Evolutionary conservation across 176 grass and related monocot species (phyloP), one percentile per base, ranked within the genome.

Genomic region (Oropetium thomaeum): DNA sequence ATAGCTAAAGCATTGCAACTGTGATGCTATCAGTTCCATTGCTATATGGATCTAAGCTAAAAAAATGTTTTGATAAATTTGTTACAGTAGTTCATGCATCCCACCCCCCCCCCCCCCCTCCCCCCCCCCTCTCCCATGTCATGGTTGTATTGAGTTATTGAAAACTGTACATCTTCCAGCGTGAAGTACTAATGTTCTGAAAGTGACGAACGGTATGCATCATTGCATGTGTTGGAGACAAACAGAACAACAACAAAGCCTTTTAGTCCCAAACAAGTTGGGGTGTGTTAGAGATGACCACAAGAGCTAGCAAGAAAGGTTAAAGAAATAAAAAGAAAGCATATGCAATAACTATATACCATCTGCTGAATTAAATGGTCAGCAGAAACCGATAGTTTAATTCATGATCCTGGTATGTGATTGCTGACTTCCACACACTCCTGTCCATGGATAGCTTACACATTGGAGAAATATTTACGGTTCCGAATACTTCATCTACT

Each of bases 31-130:
- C 8, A 15, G 75, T 81, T 70, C 28, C 20, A 23, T 75, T 37
- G 43, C 51, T 81, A 75, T 53, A 73, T 69, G 53, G 78, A 76
- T 86, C 64, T 62, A 81, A 26, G 48, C 28, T 83, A 39, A 42
- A 29, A 29, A 84, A 7, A 45, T 65, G 34, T 66, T 58, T 84
- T 66, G 26, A 20, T 53, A 12, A 27, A 59, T 65, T 65, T 32
- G 14, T 39, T 55, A 75, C 59, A 48, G 47, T 65, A 34, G 40
- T 29, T 64, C 25, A 65, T 48, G 48, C 32, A 17, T 82, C 65
- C 45, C 19, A 30, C 61, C 30, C 59, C 59, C 58, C 78, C 60
- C 45, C 47, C 45, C 19, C 39, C 61, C 30, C 59, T 66, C 58
- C 78, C 60, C 45, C 45, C 19, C 39, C 61, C 30, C 59, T 66